Evolutionary conservation across 2,329 filamentous ascomycete genomes (phyloP).

Genomic region (Penicillium digitatum): DNA sequence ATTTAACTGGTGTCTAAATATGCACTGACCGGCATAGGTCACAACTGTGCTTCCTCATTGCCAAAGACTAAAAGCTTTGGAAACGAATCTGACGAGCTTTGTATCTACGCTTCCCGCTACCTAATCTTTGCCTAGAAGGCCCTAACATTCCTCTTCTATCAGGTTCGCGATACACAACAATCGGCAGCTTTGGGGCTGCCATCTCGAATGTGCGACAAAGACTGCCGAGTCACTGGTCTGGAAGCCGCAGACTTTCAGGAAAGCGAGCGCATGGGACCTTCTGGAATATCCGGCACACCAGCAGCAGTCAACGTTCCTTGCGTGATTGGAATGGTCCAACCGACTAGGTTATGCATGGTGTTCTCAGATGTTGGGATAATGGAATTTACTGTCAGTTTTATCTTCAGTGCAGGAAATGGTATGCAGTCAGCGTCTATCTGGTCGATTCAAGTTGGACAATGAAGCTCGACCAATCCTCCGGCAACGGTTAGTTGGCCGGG

Average conservation of each 20-base stretch:
- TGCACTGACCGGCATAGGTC: slow-evolving; percentile 22
- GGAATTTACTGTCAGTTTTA: background rate
- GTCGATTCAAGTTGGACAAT: slow-evolving; percentile 22
- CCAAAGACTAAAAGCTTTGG: slow-evolving; percentile 39
- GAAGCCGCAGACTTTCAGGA: slow-evolving; percentile 37
- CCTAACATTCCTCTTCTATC: background rate
- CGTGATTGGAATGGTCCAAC: slow-evolving; percentile 39
- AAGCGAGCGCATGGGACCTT: slow-evolving; percentile 25
- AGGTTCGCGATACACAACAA: slow-evolving; percentile 49
- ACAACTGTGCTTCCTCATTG: slow-evolving; percentile 29
- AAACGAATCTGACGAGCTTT: slow-evolving; percentile 55
- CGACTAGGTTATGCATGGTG: slow-evolving; percentile 38
- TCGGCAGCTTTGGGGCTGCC: slow-evolving; percentile 46
- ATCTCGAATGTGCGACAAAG: slow-evolving; percentile 48
- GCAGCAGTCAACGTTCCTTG: slow-evolving; percentile 34
- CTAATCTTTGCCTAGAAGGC: background rate
- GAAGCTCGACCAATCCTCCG: slow-evolving; percentile 23
- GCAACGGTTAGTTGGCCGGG: slow-evolving; percentile 41
- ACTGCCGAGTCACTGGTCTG: slow-evolving; percentile 46
- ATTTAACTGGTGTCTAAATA: background rate
- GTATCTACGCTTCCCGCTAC: slow-evolving; percentile 35
- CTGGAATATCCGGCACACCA: slow-evolving; percentile 30
- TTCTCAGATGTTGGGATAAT: background rate
- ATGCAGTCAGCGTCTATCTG: slow-evolving; percentile 35
- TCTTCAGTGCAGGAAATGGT: slow-evolving; percentile 36